Conservation (phyloP, 805 yeast genomes). For the Candida dajiaensis region DNA sequence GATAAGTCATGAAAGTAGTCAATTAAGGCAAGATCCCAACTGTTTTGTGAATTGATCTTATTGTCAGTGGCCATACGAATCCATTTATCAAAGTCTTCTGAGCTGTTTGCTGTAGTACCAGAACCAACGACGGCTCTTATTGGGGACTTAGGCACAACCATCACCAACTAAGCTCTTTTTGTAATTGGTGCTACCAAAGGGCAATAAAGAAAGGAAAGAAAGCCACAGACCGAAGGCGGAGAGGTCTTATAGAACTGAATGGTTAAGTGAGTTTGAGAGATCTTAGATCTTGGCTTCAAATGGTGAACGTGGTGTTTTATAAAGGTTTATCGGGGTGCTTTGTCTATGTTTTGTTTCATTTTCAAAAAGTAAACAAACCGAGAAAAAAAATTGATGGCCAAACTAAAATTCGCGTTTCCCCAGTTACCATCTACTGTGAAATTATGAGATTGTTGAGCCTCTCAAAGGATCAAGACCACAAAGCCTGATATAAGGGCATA, state of each 20-base stretch:
- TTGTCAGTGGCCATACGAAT: conserved; percentile 77
- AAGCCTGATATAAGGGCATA: too few species aligned
- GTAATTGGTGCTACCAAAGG: background rate
- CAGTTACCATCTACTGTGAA: background rate
- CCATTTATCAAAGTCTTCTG: conserved; percentile 60
- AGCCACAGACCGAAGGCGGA: background rate
- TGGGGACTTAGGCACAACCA: conserved; percentile 9
- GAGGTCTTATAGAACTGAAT: background rate
- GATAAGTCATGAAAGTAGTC: conserved; percentile 87
- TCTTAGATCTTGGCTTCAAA: background rate
- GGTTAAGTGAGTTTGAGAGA: background rate
- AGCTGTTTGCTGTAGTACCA: conserved; percentile 1
- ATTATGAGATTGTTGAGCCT: too few species aligned
- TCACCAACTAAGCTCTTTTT: conserved; percentile 15
- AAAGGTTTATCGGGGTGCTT: background rate
- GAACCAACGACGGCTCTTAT: conserved; percentile 7
- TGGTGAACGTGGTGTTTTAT: background rate
- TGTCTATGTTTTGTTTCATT: background rate
- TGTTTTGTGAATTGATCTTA: conserved; percentile 75
- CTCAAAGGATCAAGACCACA: too few species aligned
- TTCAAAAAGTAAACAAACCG: conserved; percentile 3
- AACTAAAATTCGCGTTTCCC: background rate
- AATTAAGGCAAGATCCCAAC: conserved; percentile 88
- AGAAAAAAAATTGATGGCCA: conserved; percentile 1
- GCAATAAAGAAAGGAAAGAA: background rate